Evolutionary conservation across 2,329 filamentous ascomycete species (phyloP).

Genomic region (Aspergillus ustus): DNA sequence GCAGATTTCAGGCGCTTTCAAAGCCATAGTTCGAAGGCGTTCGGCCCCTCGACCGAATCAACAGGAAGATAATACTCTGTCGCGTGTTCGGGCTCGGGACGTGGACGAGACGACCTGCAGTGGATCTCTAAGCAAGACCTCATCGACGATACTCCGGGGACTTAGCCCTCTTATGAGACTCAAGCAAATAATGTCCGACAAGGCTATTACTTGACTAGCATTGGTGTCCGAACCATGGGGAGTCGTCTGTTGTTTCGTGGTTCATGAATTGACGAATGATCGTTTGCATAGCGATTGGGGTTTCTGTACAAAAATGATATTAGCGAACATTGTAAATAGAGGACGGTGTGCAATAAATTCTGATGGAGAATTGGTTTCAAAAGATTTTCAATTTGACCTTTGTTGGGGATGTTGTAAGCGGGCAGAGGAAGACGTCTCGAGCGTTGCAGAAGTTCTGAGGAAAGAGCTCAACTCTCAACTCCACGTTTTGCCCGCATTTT

Average conservation of each 20-base stretch:
- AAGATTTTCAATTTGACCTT: not conserved
- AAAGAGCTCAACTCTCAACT: not conserved
- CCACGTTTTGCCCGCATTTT: not conserved
- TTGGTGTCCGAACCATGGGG: not conserved
- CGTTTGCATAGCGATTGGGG: not conserved
- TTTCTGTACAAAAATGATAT: not conserved
- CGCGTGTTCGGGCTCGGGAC: not conserved
- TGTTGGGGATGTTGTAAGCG: too few species aligned
- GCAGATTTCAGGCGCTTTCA: constrained; percentile 7
- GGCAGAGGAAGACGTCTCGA: not conserved
- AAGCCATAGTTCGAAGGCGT: constrained; percentile 17
- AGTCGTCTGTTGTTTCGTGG: not conserved
- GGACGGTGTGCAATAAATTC: not conserved
- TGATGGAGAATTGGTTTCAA: not conserved
- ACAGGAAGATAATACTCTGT: not conserved
- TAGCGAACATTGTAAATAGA: not conserved
- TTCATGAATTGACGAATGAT: not conserved
- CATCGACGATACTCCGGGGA: not conserved
- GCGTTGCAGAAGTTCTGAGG: not conserved
- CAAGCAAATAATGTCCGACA: not conserved
- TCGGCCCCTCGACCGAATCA: not conserved
- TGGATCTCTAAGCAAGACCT: not conserved
- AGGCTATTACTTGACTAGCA: not conserved
- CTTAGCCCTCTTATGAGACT: not conserved
- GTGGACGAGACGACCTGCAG: not conserved